A percentile compares a stretch with the other conserved stretches of the same genome.
Evolutionary conservation across 108 stramenopile species (phyloP).

Genomic region (Thalassiosira profunda): DNA sequence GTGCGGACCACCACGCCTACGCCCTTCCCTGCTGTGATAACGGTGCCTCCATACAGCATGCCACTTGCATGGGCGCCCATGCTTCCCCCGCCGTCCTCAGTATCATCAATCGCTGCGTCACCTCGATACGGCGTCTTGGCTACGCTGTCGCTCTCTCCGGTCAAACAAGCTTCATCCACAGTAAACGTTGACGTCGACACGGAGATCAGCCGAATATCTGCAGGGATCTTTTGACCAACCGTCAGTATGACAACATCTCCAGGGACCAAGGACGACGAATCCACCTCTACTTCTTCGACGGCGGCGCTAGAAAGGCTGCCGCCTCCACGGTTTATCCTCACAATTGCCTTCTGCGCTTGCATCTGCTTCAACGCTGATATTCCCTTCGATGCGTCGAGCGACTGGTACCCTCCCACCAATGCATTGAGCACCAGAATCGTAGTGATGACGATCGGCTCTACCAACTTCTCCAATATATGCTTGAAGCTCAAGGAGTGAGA

Average conservation of each 20-base stretch:
- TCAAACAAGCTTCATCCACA: constrained; percentile 82
- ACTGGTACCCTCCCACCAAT: constrained; percentile 96
- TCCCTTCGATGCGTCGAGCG: constrained; percentile 91
- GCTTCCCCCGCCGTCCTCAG: constrained; percentile 25
- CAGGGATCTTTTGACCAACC: constrained; percentile 97
- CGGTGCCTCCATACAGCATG: constrained; percentile 96
- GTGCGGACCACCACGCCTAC: constrained; percentile 92
- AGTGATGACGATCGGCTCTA: constrained; percentile 97
- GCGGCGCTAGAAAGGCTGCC: constrained; percentile 2
- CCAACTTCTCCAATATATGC: constrained; percentile 65
- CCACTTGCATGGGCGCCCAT: constrained; percentile 54
- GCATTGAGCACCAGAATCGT: constrained; percentile 97
- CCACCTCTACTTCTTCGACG: constrained; percentile 49
- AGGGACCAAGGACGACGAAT: constrained; percentile 86
- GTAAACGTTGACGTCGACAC: constrained; percentile 62
- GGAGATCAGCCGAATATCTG: constrained; percentile 84
- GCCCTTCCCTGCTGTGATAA: constrained; percentile 91
- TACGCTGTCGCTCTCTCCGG: constrained; percentile 88
- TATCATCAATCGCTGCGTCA: constrained; percentile 36
- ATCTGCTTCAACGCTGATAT: constrained; percentile 81
- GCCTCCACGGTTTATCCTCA: constrained; percentile 14
- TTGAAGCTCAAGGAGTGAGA: constrained; percentile 23
- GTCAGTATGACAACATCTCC: constrained; percentile 93
- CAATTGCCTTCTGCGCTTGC: constrained; percentile 65
- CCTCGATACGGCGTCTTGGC: constrained; percentile 69